Base-by-base conservation (phyloP, 768 basidiomycete species). In the Porpolomopsis calyptriformis region DNA sequence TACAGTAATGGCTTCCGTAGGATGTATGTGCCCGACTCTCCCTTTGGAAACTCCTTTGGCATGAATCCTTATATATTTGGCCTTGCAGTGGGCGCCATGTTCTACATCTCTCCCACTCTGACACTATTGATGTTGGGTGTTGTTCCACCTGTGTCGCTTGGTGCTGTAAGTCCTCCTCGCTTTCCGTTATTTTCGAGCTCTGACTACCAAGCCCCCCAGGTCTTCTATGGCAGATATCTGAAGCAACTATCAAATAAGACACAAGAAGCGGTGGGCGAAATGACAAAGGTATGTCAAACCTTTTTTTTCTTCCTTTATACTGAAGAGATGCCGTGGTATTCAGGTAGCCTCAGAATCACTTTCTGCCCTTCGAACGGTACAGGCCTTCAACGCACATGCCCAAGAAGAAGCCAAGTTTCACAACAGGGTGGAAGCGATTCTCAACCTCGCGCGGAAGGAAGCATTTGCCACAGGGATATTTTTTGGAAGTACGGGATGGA, bases 161-260 rank as follows among this genome's bases (percentile, higher is more conserved):
- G 87, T 53, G 82, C 91, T 55, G 77, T 93, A 66, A 24, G 71
- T 66, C n/a, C n/a, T n/a, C n/a, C n/a, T n/a, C n/a, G n/a, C n/a
- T 49, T 36, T 47, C 20, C 47, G 20, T 16, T 20, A 26, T 26
- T 7, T 40, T 26, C 20, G 25, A 10, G 3, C 40, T 43, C 12
- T 7, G 42, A 42, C 9, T 45, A 26, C 52, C 37, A 49, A 45
- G 4, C 12, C n/a, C 29, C 4, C 12, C 51, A 94, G 86, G 88
- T 97, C 10, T 86, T 91, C 60, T 99, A 99, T 56, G 93, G 94
- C 52, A 80, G 92, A 10, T 99, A 97, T 64, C 67, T 99, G 45
- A 90, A 92, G 60, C 84, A 81, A 50, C 76, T 99, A 2, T 89
- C 89, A 5, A 90, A 88, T 55, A 70, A 81, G 56, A 93, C 94